These are phyloP conservation scores for Talaromyces thailandensis DNA, from an alignment of 495 filamentous ascomycete genomes.

Conservation along the genomic window DNA sequence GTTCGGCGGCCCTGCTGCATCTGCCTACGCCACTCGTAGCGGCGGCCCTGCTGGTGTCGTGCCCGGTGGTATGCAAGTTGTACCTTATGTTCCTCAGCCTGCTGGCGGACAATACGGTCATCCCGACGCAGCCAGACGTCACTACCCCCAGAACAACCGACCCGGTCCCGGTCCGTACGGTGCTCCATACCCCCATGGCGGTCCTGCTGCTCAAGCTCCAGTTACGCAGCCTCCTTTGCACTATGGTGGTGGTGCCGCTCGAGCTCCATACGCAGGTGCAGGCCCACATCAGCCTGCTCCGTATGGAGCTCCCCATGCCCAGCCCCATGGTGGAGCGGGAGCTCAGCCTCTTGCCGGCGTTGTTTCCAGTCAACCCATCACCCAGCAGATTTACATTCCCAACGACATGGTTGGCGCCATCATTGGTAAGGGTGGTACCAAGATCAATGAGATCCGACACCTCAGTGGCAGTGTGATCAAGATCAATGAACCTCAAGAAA, in stretches of 20 bases:
- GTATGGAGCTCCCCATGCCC: constrained; percentile 50
- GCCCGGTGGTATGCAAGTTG: constrained; percentile 94
- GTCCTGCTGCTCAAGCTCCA: constrained; percentile 52
- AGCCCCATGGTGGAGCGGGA: constrained; percentile 41
- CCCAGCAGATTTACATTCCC: constrained; percentile 97
- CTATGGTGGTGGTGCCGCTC: constrained; percentile 60
- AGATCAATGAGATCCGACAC: constrained; percentile 98
- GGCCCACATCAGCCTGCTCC: constrained; percentile 71
- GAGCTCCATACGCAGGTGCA: constrained; percentile 57
- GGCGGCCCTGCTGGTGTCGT: constrained; percentile 87
- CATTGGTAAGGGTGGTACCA: constrained; percentile 95
- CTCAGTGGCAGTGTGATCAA: constrained; percentile 98
- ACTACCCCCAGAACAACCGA: constrained; percentile 56
- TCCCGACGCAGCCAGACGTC: constrained; percentile 75
- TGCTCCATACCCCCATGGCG: constrained; percentile 62
- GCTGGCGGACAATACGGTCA: constrained; percentile 86
- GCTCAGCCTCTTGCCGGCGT: constrained; percentile 65
- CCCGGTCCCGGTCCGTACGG: constrained; percentile 55
- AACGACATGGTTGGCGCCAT: constrained; percentile 99
- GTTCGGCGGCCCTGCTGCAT: constrained; percentile 91
- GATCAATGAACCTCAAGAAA: constrained; percentile 98
- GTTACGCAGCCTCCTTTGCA: constrained; percentile 61
- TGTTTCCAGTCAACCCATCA: constrained; percentile 79
- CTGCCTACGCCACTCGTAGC: constrained; percentile 91
- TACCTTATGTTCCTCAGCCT: constrained; percentile 89